A percentile compares a stretch with the other conserved stretches of the same genome.
phyloP scores from a whole-genome alignment of 2,329 filamentous ascomycete species.

The Leptodontidium sp. region DNA sequence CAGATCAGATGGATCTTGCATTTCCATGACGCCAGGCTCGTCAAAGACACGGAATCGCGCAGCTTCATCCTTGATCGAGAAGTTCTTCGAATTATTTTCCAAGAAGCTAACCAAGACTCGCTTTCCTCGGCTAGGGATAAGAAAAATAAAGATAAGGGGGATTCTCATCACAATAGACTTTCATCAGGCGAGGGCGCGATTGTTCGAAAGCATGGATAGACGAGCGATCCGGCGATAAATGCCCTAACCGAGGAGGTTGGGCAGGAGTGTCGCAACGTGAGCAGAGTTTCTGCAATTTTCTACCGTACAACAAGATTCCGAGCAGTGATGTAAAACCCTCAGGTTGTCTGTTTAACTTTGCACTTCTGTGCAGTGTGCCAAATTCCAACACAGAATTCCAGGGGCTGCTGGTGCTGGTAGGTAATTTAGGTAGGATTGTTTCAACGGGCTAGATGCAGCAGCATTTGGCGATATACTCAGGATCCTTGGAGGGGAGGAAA shows the following conservation, averaged over 20 bases:
- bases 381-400: not conserved
- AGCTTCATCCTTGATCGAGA: slow-evolving; percentile 1
- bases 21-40: slow-evolving; percentile 2
- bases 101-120: not conserved
- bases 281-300: not conserved
- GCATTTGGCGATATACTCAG: slow-evolving; percentile 7
- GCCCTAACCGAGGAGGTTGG: not conserved
- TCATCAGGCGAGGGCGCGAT: not conserved
- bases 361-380: not conserved
- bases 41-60: slow-evolving; percentile 10
- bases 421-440: not conserved
- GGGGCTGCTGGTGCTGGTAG: not conserved
- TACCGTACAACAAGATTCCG: not conserved
- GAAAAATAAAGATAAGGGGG: not conserved
- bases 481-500: not conserved
- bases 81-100: not conserved
- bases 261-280: not conserved
- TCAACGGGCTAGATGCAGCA: slow-evolving; percentile 12
- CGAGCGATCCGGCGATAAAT: slow-evolving; percentile 15
- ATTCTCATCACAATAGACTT: slow-evolving; percentile 12
- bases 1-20: slow-evolving; percentile 15
- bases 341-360: not conserved
- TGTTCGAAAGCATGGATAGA: not conserved
- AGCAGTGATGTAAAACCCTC: not conserved
- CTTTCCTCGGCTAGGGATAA: not conserved